These are phyloP conservation scores for Xylaria telfairii DNA, from an alignment of 495 filamentous ascomycete species.

Conservation along the genomic window DNA sequence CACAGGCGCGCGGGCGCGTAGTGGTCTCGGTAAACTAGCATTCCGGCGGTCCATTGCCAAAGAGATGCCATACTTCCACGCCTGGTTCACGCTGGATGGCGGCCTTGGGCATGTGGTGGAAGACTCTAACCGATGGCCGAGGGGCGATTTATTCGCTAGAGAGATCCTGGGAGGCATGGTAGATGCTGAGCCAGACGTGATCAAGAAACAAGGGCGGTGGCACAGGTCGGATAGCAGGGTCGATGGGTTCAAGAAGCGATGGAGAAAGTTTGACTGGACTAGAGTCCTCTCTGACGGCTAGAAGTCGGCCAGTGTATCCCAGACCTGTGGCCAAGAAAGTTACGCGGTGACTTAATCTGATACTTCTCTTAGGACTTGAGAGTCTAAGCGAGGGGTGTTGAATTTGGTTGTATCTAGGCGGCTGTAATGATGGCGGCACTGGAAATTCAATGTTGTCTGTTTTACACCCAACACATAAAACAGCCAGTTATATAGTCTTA, in stretches of 20 bases:
- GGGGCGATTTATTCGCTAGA: conserved; percentile 89
- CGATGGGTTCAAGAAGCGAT: conserved; percentile 80
- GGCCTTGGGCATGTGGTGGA: conserved; percentile 94
- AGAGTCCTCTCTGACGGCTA: conserved; percentile 65
- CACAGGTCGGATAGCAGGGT: conserved; percentile 72
- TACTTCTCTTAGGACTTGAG: neutral
- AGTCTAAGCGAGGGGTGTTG: too few relatives aligned
- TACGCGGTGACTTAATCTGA: neutral
- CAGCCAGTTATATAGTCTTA: neutral
- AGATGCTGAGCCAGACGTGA: conserved; percentile 79
- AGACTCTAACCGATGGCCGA: conserved; percentile 85
- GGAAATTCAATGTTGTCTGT: neutral
- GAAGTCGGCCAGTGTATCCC: neutral
- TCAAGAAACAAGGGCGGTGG: conserved; percentile 94
- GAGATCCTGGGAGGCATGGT: conserved; percentile 95
- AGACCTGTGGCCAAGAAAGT: neutral
- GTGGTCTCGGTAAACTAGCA: conserved; percentile 76
- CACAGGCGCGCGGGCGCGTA: conserved; percentile 70
- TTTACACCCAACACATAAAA: neutral
- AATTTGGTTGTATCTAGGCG: neutral
- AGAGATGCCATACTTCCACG: conserved; percentile 99
- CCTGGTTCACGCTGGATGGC: conserved; percentile 93
- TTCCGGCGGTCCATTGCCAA: conserved; percentile 86
- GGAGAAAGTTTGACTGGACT: conserved; percentile 97
- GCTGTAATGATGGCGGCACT: neutral